Evolutionary conservation across 352 stramenopile genomes (phyloP), one percentile per base, ranked within the genome.

Genomic region (Phytophthora europaea): DNA sequence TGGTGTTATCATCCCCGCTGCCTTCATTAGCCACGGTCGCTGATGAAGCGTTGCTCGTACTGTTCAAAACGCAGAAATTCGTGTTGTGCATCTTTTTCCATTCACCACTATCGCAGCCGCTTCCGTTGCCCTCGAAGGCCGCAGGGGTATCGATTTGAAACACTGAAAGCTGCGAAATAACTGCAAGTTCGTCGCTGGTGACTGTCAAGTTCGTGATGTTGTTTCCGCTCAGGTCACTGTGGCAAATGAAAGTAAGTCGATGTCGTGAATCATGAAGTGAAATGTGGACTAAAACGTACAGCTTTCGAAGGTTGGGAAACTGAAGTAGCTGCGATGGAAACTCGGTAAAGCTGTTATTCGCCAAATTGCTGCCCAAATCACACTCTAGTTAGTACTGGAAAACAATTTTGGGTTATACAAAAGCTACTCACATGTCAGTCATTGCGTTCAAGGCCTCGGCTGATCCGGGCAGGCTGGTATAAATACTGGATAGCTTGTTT

Each of bases 181-280:
- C 16, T 48, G 62, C 67, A 59, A 87, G 78, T 22, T 72, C 70
- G 9, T 75, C 73, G 20, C 61, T 78, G 15, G 66, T 75, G 64
- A 89, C 50, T 18, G 79, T 89, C 26, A 80, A 70, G 56, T 85
- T 89, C 38, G 61, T 71, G 52, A 89, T 78, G 20, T 45, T 31
- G 51, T 89, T 89, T 12, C 74, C 77, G 43, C 68, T 79, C 31
- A 89, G 47, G 57, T 89, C 81, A 18, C 81, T 88, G 53, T 1
- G 38, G 13, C 16, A 15, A 23, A 9, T 34, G 18, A 26, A 55
- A 31, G 36, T 64, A 9, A 70, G 33, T 50, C 34, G n/a, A 38
- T 33, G 15, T 28, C 1, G 2, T 28, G 12, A 47, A 52, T 57
- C 6, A 50, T 38, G 22, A 53, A 53, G 47, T 18, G 20, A 13